These are phyloP conservation scores for Chaetomium strumarium DNA, from an alignment of 2,329 filamentous ascomycete genomes.

Conservation along the genomic window DNA sequence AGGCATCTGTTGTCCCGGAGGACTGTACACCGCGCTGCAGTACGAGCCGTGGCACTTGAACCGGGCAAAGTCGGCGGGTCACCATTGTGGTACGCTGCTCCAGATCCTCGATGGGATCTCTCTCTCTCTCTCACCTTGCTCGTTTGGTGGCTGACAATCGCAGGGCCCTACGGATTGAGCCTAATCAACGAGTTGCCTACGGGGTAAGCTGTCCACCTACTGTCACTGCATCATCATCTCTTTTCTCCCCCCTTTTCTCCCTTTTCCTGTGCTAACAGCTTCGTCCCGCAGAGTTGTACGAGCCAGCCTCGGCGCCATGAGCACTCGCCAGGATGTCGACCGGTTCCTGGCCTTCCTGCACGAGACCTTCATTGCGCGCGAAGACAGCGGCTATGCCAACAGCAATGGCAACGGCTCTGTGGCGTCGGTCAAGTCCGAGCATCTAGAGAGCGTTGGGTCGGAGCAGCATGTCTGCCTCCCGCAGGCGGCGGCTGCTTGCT, in stretches of 20 bases:
- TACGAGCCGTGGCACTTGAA: conserved; percentile 51
- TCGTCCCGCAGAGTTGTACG: conserved; percentile 46
- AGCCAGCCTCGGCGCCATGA: conserved; percentile 57
- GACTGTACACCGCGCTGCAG: conserved; percentile 40
- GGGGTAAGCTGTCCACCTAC: conserved; percentile 33
- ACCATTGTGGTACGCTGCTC: conserved; percentile 43
- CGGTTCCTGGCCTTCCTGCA: conserved; percentile 42
- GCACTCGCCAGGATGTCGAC: conserved; percentile 49
- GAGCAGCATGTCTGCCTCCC: no score
- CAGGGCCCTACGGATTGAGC: conserved; percentile 44
- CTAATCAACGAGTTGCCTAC: conserved; percentile 50
- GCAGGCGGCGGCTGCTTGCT: background rate
- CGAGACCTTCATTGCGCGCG: conserved; percentile 31
- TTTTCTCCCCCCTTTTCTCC: no score
- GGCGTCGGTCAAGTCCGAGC: background rate
- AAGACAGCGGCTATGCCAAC: conserved; percentile 1
- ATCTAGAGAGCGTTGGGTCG: background rate
- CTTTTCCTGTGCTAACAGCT: background rate
- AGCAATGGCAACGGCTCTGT: background rate
- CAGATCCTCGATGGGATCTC: background rate
- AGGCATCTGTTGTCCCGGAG: conserved; percentile 46
- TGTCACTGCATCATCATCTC: background rate
- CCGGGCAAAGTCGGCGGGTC: conserved; percentile 48
- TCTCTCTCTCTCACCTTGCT: background rate
- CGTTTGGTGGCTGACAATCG: background rate